These are phyloP conservation scores for Xylaria telfairii DNA, from an alignment of 495 filamentous ascomycete species.

Conservation along the genomic window DNA sequence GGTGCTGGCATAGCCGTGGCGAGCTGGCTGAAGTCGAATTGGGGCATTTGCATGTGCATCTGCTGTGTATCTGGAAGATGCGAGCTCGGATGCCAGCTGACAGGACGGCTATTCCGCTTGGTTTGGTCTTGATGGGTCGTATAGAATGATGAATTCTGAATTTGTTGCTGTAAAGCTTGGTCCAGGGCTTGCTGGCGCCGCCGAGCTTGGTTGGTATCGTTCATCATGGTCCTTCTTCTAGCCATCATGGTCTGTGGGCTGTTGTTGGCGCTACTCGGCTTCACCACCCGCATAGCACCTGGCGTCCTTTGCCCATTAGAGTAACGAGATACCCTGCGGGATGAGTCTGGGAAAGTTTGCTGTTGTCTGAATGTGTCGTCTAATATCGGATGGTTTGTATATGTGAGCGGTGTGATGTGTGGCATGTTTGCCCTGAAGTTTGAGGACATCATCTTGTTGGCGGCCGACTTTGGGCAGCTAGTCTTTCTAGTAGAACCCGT, in stretches of 20 bases:
- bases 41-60: constrained; percentile 44
- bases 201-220: constrained; percentile 52
- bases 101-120: constrained; percentile 55
- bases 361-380: constrained; percentile 49
- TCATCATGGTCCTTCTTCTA: constrained; percentile 61
- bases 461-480: not conserved
- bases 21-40: constrained; percentile 41
- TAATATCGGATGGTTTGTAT: constrained; percentile 41
- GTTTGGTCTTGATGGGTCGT: constrained; percentile 42
- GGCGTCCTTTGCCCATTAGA: constrained; percentile 47
- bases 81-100: constrained; percentile 73
- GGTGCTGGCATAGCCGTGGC: constrained; percentile 36
- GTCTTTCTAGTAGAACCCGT: not conserved
- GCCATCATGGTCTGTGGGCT: constrained; percentile 65
- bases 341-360: constrained; percentile 36
- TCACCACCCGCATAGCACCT: constrained; percentile 62
- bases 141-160: constrained; percentile 37
- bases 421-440: constrained; percentile 31
- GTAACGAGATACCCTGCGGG: constrained; percentile 44
- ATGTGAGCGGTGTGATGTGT: constrained; percentile 34
- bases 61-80: constrained; percentile 42
- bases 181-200: constrained; percentile 46
- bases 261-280: constrained; percentile 72
- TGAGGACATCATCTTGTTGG: constrained; percentile 39
- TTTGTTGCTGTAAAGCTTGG: constrained; percentile 41